Percentiles rank a stretch among this genome's conserved stretches.
phyloP scores from a whole-genome alignment of 2,329 filamentous ascomycete genomes.

The Zopfia rhizophila region DNA sequence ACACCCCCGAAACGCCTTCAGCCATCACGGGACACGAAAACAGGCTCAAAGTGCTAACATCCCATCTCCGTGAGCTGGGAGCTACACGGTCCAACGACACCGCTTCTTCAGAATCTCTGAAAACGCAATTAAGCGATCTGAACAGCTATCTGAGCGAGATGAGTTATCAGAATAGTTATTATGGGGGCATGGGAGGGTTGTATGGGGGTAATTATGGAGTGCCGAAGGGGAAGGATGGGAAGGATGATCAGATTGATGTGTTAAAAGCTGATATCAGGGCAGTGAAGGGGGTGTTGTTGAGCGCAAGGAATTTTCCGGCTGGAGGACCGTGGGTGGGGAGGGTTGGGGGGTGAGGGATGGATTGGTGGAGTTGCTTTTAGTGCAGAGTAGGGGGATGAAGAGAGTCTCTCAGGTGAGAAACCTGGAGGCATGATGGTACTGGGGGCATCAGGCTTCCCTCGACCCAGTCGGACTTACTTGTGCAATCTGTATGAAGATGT shows the following conservation, averaged over 20 bases:
- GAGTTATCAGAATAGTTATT: constrained; percentile 51
- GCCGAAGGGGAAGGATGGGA: constrained; percentile 62
- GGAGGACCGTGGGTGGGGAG: constrained; percentile 25
- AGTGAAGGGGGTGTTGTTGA: constrained; percentile 82
- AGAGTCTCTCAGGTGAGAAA: too few species aligned
- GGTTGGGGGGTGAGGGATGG: too few species aligned
- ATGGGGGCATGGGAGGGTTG: constrained; percentile 55
- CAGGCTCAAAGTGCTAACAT: constrained; percentile 61
- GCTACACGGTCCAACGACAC: constrained; percentile 61
- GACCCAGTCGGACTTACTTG: too few species aligned
- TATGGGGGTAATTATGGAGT: constrained; percentile 41
- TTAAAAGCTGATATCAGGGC: constrained; percentile 79
- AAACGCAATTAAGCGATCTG: constrained; percentile 63
- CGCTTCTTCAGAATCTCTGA: constrained; percentile 61
- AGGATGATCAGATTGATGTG: constrained; percentile 75
- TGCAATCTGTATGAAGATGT: too few species aligned
- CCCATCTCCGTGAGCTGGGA: constrained; percentile 63
- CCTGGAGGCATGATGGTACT: too few species aligned
- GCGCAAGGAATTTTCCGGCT: constrained; percentile 74
- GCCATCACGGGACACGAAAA: constrained; percentile 52
- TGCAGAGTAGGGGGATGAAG: too few species aligned
- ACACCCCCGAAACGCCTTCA: constrained; percentile 34
- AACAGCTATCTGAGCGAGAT: constrained; percentile 69
- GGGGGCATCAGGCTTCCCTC: too few species aligned
- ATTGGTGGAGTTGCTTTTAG: too few species aligned